A percentile compares a stretch with the other conserved stretches of the same genome.
Evolutionary conservation across 1,284 basidiomycete genomes (phyloP).

Genomic region (Trichosporon ovoides): DNA sequence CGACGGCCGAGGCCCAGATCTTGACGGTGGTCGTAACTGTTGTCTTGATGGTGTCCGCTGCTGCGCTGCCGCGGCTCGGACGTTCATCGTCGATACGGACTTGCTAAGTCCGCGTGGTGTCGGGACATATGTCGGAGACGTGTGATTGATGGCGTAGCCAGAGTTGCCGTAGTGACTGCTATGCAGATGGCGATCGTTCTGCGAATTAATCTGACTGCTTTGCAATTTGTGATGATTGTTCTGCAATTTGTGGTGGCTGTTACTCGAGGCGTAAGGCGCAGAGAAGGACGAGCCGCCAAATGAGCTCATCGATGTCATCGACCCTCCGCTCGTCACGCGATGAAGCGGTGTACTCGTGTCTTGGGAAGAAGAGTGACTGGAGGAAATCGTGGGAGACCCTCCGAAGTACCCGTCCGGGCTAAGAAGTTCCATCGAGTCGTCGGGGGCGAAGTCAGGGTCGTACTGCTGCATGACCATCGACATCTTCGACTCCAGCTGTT

Average conservation of each 20-base stretch:
- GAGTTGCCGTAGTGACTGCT: too few species aligned
- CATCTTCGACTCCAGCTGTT: constrained; percentile 32
- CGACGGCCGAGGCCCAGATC: not conserved
- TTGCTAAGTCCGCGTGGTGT: not conserved
- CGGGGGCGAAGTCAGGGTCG: constrained; percentile 15
- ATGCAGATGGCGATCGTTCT: not conserved
- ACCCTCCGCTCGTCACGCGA: constrained; percentile 10
- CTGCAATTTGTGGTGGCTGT: not conserved
- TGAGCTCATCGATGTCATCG: constrained; percentile 5
- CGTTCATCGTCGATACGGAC: not conserved
- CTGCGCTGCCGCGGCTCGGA: not conserved
- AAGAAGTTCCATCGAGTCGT: constrained; percentile 24
- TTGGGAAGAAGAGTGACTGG: not conserved
- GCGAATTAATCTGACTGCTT: not conserved
- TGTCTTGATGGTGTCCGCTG: not conserved
- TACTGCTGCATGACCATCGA: constrained; percentile 26
- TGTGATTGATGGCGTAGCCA: not conserved
- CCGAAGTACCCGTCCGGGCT: constrained; percentile 17
- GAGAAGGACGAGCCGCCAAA: not conserved
- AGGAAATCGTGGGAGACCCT: not conserved
- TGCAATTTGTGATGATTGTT: not conserved
- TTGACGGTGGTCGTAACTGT: not conserved
- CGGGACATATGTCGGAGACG: not conserved
- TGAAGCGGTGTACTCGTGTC: constrained; percentile 1
- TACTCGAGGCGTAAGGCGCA: not conserved